Percentiles rank a stretch among this genome's conserved stretches.
Evolutionary conservation across 1,284 basidiomycete genomes (phyloP).

Genomic region (Puccinia triticina): DNA sequence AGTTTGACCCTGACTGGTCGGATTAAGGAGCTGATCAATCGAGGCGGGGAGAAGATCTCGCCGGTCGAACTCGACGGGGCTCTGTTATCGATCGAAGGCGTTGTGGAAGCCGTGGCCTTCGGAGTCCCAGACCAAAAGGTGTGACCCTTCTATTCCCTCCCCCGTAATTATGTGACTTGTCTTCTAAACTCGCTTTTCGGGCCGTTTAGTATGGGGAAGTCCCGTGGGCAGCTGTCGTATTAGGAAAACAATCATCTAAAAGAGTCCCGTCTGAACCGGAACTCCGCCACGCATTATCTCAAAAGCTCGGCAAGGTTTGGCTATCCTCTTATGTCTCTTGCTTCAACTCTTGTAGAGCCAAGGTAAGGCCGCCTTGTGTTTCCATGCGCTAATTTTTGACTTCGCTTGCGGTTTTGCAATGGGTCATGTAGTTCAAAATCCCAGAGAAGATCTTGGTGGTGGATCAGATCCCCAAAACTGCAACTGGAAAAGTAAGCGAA

Average conservation of each 20-base stretch:
- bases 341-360: background rate
- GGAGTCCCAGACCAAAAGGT: constrained; percentile 59
- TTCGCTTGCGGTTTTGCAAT: background rate
- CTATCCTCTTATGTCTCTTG: background rate
- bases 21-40: constrained; percentile 60
- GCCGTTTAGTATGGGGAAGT: constrained; percentile 57
- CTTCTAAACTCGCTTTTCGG: constrained; percentile 18
- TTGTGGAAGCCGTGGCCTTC: constrained; percentile 65
- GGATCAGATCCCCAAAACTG: constrained; percentile 61
- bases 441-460: constrained; percentile 61
- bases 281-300: constrained; percentile 56
- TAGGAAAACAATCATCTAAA: constrained; percentile 53
- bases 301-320: constrained; percentile 55
- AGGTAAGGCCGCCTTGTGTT: background rate
- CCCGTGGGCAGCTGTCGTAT: constrained; percentile 60
- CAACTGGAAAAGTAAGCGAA: constrained; percentile 54
- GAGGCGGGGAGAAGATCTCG: constrained; percentile 70
- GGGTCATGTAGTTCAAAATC: constrained; percentile 59
- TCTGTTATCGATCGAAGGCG: constrained; percentile 63
- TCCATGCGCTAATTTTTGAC: background rate
- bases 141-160: constrained; percentile 55
- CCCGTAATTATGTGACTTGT: background rate
- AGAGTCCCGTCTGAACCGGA: constrained; percentile 54
- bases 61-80: constrained; percentile 69
- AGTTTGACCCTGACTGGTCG: constrained; percentile 56